Evolutionary conservation across 1,284 basidiomycete genomes (phyloP), one percentile per base, ranked within the genome.

Genomic region (Pseudomicrostroma phylloplanum): DNA sequence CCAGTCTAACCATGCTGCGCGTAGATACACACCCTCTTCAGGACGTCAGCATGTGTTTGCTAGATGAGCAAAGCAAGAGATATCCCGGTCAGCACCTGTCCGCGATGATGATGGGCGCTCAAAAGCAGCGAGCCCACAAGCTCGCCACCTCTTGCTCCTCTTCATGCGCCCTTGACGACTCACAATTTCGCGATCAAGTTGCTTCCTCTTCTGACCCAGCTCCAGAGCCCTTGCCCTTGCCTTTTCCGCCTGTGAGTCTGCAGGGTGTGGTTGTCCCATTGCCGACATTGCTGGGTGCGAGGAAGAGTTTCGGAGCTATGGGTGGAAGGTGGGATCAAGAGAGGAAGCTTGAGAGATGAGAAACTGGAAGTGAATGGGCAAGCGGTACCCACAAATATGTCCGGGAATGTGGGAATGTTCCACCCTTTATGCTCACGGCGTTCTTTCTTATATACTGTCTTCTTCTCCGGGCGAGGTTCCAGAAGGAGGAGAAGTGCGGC

Each of bases 201-300:
- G 21, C 51, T 54, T 54, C 21, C 51, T 19, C 51, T 54, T 19
- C 17, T 54, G 15, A 15, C 21, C n/a, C 13, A 54, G 21, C 21
- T 54, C 51, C 17, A 54, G 25, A 2, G 51, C 51, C 51, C 51
- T 54, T 13, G 15, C 21, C 51, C 51, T 54, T 15, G 51, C 51
- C 51, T 54, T 19, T 25, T 54, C 21, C 6, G 21, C 51, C 6
- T 17, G 43, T n/a, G 43, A 48, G 43, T 48, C 43, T 21, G 15
- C 21, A 21, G 43, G 43, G 12, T 48, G 43, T 48, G 43, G 43
- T 21, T 48, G 43, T n/a, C 43, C 43, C 43, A 48, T 48, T 17
- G 43, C 15, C 17, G 43, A 48, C 43, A 48, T 48, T 48, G 43
- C 17, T 17, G 43, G 43, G 43, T 17, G 15, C 17, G 21, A 48